phyloP scores from a whole-genome alignment of 305 asterid species.

The Fraxinus floribunda region DNA sequence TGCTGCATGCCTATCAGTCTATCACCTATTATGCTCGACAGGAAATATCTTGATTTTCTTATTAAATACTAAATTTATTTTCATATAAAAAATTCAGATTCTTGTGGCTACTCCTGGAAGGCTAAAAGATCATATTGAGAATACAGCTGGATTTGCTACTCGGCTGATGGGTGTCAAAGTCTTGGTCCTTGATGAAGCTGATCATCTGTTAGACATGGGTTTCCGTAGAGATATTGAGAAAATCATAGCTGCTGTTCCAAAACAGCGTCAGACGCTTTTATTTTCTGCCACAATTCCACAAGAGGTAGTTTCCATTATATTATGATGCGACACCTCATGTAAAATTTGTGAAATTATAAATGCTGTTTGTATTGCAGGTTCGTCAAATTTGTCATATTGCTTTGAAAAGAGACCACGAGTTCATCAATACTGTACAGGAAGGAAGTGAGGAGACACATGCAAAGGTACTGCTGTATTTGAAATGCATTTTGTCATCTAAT shows the following conservation, averaged over 20 bases:
- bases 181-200: conserved; percentile 95
- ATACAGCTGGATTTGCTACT: conserved; percentile 89
- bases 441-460: conserved; percentile 96
- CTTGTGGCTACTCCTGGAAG: conserved; percentile 99
- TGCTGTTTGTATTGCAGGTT: conserved; percentile 49
- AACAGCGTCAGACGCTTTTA: conserved; percentile 96
- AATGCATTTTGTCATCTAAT: conserved; percentile 4
- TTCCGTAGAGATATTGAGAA: conserved; percentile 92
- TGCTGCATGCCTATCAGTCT: background rate
- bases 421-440: conserved; percentile 76
- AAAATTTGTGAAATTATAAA: conserved; percentile 18
- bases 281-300: conserved; percentile 92
- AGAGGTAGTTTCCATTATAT: conserved; percentile 50
- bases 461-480: conserved; percentile 46
- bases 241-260: conserved; percentile 85
- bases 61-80: background rate
- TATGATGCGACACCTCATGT: background rate
- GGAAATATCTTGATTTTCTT: background rate
- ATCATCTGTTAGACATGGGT: conserved; percentile 97
- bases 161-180: conserved; percentile 89
- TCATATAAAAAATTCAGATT: conserved; percentile 48
- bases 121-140: conserved; percentile 89
- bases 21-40: background rate
- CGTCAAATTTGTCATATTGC: conserved; percentile 93
- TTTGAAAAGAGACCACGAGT: conserved; percentile 87